Conservation (phyloP, 169 alveolate genomes). For the Toxoplasma gondii region DNA sequence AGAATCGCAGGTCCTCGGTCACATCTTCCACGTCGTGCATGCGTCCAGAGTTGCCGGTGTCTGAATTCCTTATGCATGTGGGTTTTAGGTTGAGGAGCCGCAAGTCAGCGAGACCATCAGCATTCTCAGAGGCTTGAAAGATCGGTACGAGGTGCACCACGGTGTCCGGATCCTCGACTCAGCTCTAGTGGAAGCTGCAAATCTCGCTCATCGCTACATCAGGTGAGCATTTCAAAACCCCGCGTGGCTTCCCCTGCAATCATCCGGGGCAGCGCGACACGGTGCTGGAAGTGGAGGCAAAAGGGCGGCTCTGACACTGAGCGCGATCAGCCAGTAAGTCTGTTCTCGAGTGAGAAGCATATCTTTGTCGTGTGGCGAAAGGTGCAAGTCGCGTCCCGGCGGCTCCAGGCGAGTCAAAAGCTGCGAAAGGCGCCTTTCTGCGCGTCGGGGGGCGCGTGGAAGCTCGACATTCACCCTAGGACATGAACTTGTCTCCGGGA, state of each 20-base stretch:
- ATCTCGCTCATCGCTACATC: conserved; percentile 68
- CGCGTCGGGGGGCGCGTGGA: too few relatives aligned
- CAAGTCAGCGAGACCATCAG: conserved; percentile 86
- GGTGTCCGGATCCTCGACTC: conserved; percentile 90
- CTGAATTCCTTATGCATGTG: too few relatives aligned
- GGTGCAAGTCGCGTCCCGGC: too few relatives aligned
- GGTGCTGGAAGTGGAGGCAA: not conserved
- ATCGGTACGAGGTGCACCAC: conserved; percentile 87
- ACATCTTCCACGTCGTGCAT: too few relatives aligned
- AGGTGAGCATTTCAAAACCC: conserved; percentile 21
- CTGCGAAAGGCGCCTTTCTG: too few relatives aligned
- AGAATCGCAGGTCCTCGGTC: too few relatives aligned
- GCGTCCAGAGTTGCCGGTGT: too few relatives aligned
- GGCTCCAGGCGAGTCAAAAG: too few relatives aligned
- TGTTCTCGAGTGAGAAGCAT: too few relatives aligned
- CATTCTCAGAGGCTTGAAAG: conserved; percentile 87
- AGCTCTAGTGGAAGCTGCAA: conserved; percentile 87
- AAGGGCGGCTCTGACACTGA: not conserved
- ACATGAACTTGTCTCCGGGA: too few relatives aligned
- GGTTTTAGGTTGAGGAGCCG: conserved; percentile 81
- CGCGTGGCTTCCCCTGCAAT: not conserved
- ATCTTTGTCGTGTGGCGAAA: too few relatives aligned
- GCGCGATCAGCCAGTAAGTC: not conserved
- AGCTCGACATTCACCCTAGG: too few relatives aligned
- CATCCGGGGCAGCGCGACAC: not conserved